These are phyloP conservation scores for Yamadazyma blattariae DNA, from an alignment of 1,139 yeast genomes.

Conservation along the genomic window DNA sequence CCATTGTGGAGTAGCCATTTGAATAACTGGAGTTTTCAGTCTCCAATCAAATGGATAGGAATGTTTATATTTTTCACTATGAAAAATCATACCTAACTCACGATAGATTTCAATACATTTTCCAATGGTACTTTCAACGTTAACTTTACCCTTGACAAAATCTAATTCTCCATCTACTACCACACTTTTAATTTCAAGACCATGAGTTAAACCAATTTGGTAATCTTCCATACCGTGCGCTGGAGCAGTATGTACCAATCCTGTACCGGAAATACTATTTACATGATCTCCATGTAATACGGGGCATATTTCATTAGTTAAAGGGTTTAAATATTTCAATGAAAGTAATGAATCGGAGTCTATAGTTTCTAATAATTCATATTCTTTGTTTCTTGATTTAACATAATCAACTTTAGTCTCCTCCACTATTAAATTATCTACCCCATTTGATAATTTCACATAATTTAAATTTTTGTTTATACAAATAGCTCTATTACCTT, in stretches of 20 bases:
- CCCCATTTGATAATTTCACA: constrained; percentile 40
- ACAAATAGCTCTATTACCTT: constrained; percentile 83
- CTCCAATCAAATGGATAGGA: constrained; percentile 98
- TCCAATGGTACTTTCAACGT: constrained; percentile 52
- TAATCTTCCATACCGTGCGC: constrained; percentile 98
- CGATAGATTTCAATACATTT: constrained; percentile 37
- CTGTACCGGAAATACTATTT: constrained; percentile 81
- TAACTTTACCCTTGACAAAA: constrained; percentile 52
- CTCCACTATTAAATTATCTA: constrained; percentile 51
- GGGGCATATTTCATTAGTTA: constrained; percentile 50
- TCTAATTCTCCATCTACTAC: constrained; percentile 64
- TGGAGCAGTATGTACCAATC: constrained; percentile 95
- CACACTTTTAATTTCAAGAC: constrained; percentile 65
- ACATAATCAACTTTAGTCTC: constrained; percentile 35
- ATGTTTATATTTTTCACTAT: constrained; percentile 56
- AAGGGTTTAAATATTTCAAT: constrained; percentile 54
- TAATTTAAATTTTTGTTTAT: constrained; percentile 60
- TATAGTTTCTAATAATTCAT: constrained; percentile 14
- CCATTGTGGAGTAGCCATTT: constrained; percentile 96
- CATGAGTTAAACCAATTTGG: constrained; percentile 57
- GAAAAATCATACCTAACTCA: constrained; percentile 45
- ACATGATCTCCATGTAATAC: constrained; percentile 82
- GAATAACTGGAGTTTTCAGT: constrained; percentile 90
- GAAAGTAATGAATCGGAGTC: constrained; percentile 47
- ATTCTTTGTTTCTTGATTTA: constrained; percentile 32